These are phyloP conservation scores for Puya raimondii DNA, from an alignment of 176 grass and related monocot species.

Conservation along the genomic window DNA sequence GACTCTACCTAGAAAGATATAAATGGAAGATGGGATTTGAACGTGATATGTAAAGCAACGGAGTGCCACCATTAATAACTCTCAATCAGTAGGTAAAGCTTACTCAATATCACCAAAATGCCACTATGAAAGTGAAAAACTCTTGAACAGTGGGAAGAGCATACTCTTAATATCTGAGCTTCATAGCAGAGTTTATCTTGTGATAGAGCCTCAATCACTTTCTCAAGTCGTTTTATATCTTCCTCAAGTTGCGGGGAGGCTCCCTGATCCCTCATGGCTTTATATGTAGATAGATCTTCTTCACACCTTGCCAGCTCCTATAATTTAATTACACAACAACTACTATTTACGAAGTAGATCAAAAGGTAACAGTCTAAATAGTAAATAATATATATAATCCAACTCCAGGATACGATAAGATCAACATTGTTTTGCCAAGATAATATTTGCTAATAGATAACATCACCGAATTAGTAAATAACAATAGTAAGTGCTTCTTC, in stretches of 20 bases:
- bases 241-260: slow-evolving; percentile 75
- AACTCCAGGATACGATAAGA: no score
- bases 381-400: no score
- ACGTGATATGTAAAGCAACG: no score
- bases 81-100: neutral
- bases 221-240: slow-evolving; percentile 86
- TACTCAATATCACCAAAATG: neutral
- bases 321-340: slow-evolving; percentile 22
- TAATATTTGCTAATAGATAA: neutral
- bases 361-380: no score
- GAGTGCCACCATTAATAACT: no score
- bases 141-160: slow-evolving; percentile 15
- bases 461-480: neutral
- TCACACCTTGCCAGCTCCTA: slow-evolving; percentile 68
- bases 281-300: slow-evolving; percentile 70
- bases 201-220: slow-evolving; percentile 64
- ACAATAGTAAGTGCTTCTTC: neutral
- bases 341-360: no score
- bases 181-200: slow-evolving; percentile 87
- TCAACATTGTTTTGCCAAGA: no score
- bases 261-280: slow-evolving; percentile 69
- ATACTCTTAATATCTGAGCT: slow-evolving; percentile 92
- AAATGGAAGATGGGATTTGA: no score
- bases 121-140: slow-evolving; percentile 5
- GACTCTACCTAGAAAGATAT: no score